Conservation (phyloP, 306 rosid genomes). For the Mimosa bimucronata region DNA sequence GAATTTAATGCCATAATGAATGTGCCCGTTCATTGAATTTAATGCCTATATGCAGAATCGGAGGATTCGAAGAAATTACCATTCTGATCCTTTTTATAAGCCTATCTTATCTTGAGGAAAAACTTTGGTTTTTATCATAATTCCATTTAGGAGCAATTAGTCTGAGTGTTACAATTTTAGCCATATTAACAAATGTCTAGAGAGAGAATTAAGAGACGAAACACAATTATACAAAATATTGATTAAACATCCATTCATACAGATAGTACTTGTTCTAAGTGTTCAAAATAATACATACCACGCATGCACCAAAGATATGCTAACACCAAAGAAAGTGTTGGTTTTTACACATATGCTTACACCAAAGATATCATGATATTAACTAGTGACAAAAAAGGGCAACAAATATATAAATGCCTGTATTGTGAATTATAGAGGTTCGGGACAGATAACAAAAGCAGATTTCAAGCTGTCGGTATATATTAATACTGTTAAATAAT, state of each 20-base stretch:
- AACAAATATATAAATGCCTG: neutral
- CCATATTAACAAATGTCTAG: no score
- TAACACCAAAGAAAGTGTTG: neutral
- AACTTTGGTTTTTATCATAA: no score
- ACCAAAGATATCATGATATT: neutral
- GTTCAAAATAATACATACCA: no score
- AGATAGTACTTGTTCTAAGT: no score
- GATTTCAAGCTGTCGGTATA: neutral
- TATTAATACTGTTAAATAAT: neutral
- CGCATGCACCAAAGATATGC: no score
- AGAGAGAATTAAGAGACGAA: no score
- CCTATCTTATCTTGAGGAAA: no score
- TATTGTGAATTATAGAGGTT: neutral
- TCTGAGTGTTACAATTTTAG: no score
- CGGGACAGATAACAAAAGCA: neutral
- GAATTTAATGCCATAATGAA: constrained; percentile 29
- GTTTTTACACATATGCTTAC: neutral
- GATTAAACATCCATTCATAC: no score
- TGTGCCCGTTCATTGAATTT: constrained; percentile 30
- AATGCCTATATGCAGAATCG: neutral
- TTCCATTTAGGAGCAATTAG: no score
- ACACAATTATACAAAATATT: no score
- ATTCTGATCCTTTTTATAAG: no score
- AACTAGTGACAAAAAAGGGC: neutral
- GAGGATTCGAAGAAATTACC: neutral